Evolutionary conservation across 805 yeast genomes (phyloP).

Genomic region (Wickerhamiella hasegawae): DNA sequence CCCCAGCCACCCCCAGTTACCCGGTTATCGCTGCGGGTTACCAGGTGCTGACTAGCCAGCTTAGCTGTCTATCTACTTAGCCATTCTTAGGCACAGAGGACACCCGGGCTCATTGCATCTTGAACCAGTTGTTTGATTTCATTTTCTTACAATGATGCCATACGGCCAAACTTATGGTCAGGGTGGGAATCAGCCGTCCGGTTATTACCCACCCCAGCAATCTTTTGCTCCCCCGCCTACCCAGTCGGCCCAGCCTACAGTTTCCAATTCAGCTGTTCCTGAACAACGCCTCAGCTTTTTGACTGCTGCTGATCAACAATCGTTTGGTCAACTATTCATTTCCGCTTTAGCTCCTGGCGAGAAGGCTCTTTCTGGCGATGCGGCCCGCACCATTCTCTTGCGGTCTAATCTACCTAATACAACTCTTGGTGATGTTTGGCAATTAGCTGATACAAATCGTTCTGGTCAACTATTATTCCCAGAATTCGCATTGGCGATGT

Average conservation of each 20-base stretch:
- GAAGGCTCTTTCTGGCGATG: constrained; percentile 33
- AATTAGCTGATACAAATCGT: constrained; percentile 71
- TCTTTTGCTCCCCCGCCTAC: constrained; percentile 27
- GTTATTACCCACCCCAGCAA: constrained; percentile 15
- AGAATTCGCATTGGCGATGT: constrained; percentile 84
- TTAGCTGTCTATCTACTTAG: no score
- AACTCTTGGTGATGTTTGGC: constrained; percentile 77
- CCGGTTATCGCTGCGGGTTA: no score
- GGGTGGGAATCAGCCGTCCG: constrained; percentile 20
- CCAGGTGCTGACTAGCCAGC: no score
- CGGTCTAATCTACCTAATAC: constrained; percentile 64
- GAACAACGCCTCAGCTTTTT: constrained; percentile 65
- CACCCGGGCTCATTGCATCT: no score
- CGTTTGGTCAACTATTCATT: constrained; percentile 72
- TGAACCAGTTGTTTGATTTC: no score
- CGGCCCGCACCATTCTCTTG: constrained; percentile 65
- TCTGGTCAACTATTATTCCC: constrained; percentile 82
- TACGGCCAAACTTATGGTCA: constrained; percentile 1
- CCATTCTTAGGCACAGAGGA: no score
- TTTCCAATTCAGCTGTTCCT: constrained; percentile 15
- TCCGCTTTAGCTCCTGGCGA: constrained; percentile 56
- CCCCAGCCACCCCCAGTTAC: no score
- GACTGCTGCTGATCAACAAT: constrained; percentile 69
- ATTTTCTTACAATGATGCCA: not conserved
- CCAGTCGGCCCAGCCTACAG: constrained; percentile 15